Evolutionary conservation across 139 green algal species (phyloP).

Genomic region (Chlorella sorokiniana): DNA sequence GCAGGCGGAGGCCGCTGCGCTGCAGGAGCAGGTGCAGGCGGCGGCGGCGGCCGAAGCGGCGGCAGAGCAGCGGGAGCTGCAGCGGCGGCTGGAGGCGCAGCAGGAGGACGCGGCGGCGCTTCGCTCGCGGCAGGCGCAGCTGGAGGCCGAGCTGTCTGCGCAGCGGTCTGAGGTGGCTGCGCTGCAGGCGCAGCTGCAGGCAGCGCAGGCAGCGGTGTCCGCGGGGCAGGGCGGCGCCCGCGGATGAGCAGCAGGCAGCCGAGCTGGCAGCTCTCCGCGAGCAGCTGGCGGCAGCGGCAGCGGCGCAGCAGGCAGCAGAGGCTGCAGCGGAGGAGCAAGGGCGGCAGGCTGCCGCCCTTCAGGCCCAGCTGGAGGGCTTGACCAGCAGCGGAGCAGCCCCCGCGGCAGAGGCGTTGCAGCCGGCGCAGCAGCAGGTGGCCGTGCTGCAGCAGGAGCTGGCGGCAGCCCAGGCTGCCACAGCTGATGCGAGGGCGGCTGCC

Average conservation of each 20-base stretch:
- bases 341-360: background rate
- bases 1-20: background rate
- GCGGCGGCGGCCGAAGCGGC: background rate
- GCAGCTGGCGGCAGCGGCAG: background rate
- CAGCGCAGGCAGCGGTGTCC: background rate
- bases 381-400: background rate
- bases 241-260: background rate
- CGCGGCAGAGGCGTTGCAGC: background rate
- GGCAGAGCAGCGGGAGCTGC: background rate
- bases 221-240: background rate
- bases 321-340: background rate
- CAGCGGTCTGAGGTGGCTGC: background rate
- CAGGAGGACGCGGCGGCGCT: background rate
- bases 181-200: slow-evolving; percentile 1
- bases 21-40: background rate
- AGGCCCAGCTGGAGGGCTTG: background rate
- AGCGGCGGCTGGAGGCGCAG: background rate
- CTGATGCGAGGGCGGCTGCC: background rate
- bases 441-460: background rate
- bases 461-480: background rate
- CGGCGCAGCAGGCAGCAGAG: background rate
- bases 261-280: background rate
- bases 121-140: background rate
- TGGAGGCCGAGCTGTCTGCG: background rate
- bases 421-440: background rate